These are phyloP conservation scores for Sphagnum fallax DNA, from an alignment of 228 moss, liverwort and hornwort genomes.

Conservation along the genomic window DNA sequence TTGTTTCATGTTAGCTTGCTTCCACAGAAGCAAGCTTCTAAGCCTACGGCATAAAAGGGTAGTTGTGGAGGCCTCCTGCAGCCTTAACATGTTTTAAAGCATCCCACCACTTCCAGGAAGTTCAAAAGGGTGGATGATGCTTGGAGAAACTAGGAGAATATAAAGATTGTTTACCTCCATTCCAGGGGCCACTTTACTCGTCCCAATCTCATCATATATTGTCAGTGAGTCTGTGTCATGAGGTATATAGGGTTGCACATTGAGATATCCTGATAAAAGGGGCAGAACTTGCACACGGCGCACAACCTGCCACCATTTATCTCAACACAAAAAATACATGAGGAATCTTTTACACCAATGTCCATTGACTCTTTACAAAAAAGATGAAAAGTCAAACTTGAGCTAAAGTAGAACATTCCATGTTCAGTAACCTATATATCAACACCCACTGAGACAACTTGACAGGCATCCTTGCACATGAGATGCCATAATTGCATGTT, in stretches of 20 bases:
- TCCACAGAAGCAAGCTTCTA: no score
- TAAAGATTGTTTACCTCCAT: slow-evolving; percentile 56
- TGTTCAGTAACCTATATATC: no score
- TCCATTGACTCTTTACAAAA: background rate
- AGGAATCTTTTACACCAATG: background rate
- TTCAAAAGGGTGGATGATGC: background rate
- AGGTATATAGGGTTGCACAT: slow-evolving; percentile 66
- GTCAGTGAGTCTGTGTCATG: slow-evolving; percentile 43
- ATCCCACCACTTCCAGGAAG: background rate
- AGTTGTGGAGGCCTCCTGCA: no score
- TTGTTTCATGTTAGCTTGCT: no score
- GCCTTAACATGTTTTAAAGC: no score
- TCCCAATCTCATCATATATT: slow-evolving; percentile 63
- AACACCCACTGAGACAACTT: no score
- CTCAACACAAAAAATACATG: background rate
- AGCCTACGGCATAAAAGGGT: no score
- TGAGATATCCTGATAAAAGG: slow-evolving; percentile 57
- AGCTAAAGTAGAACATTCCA: no score
- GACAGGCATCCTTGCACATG: no score
- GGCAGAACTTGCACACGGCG: slow-evolving; percentile 85
- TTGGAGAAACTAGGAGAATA: background rate
- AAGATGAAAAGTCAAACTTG: no score
- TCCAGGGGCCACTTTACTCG: slow-evolving; percentile 84
- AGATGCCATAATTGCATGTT: no score
- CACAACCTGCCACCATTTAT: slow-evolving; percentile 34